Conservation (phyloP, 2,329 filamentous ascomycete genomes). For the Sporothrix inflata region DNA sequence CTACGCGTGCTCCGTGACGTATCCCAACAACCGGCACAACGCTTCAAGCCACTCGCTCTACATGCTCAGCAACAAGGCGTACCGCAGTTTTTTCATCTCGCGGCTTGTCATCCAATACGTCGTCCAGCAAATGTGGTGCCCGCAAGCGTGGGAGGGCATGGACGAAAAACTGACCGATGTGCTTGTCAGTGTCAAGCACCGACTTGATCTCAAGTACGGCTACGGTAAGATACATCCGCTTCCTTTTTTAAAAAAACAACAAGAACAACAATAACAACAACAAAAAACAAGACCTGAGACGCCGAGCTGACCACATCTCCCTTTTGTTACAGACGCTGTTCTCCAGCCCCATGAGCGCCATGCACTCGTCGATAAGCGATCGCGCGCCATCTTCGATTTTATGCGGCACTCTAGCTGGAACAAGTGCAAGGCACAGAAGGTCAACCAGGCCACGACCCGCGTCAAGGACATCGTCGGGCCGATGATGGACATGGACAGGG, state of each 20-base stretch:
- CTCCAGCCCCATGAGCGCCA: constrained; percentile 41
- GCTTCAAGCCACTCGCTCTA: constrained; percentile 40
- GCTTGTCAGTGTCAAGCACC: constrained; percentile 34
- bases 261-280: too few species aligned
- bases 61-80: constrained; percentile 41
- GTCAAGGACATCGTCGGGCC: constrained; percentile 47
- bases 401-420: constrained; percentile 39
- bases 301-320: neutral
- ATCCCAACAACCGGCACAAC: constrained; percentile 36
- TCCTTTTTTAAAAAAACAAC: neutral
- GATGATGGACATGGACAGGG: constrained; percentile 47
- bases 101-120: constrained; percentile 46
- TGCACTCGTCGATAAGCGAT: constrained; percentile 43
- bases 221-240: constrained; percentile 37
- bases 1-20: constrained; percentile 43
- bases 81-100: constrained; percentile 44
- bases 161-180: constrained; percentile 35
- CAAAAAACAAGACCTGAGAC: neutral
- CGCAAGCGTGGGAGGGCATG: constrained; percentile 43
- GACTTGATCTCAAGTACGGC: constrained; percentile 33
- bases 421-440: constrained; percentile 36
- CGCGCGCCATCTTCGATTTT: constrained; percentile 42
- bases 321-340: constrained; percentile 21
- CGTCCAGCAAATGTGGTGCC: constrained; percentile 41
- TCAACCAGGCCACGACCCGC: constrained; percentile 35